phyloP scores from a whole-genome alignment of 306 rosid genomes.

The Dryas octopetala region DNA sequence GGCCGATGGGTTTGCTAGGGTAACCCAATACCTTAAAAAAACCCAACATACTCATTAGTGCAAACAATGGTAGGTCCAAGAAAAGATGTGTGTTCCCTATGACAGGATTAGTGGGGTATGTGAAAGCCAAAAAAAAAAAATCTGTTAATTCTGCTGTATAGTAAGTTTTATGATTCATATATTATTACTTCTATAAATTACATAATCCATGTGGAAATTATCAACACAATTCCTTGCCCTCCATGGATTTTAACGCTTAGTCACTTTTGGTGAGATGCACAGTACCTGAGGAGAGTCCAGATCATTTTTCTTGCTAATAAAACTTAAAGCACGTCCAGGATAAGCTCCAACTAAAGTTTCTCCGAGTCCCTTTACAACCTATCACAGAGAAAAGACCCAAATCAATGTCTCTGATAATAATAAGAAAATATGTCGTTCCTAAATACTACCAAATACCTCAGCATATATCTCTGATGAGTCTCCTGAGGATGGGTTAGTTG shows the following conservation, averaged over 20 bases:
- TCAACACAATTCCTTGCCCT: not conserved
- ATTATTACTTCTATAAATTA: not conserved
- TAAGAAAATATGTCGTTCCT: constrained; percentile 15
- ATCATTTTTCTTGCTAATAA: constrained; percentile 76
- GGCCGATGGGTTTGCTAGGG: constrained; percentile 96
- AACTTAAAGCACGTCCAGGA: constrained; percentile 98
- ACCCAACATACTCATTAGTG: constrained; percentile 24
- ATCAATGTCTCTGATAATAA: constrained; percentile 16
- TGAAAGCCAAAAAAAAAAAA: not conserved
- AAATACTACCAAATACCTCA: constrained; percentile 54
- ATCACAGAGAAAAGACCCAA: constrained; percentile 24
- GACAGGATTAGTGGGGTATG: not conserved
- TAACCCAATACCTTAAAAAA: constrained; percentile 85
- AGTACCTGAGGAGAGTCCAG: constrained; percentile 80
- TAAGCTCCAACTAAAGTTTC: constrained; percentile 98
- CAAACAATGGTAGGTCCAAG: constrained; percentile 17
- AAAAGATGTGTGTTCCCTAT: constrained; percentile 15
- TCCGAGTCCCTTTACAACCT: constrained; percentile 98
- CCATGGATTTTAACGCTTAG: constrained; percentile 10
- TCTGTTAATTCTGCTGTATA: not conserved
- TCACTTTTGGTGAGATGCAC: not conserved
- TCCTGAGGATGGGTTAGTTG: constrained; percentile 95
- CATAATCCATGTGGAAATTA: constrained; percentile 11
- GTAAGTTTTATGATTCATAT: not conserved
- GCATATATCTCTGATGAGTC: constrained; percentile 96